Evolutionary conservation across 2,329 filamentous ascomycete genomes (phyloP), one percentile per base, ranked within the genome.

Genomic region (Fusarium sp.): DNA sequence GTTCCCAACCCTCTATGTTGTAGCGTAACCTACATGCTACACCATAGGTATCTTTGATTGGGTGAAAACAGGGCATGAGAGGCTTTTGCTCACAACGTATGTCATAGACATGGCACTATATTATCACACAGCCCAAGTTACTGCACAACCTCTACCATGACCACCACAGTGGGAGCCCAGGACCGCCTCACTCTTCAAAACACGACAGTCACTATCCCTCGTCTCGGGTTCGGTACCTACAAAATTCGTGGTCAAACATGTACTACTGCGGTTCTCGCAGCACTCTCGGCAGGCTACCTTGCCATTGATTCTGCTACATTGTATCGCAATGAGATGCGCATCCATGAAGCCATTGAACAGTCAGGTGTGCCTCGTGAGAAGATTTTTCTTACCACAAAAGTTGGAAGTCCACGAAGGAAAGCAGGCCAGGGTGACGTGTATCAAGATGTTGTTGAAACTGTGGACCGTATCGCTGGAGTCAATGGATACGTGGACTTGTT

Each of bases 191-290:
- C 67, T 10, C 70, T 82, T 18, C 62, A 69, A 32, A 73, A 74
- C 18, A 74, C 77, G 2, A 53, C 26, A 35, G 42, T 26, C 13
- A 63, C 62, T 17, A 91, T 93, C 20, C 92, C 92, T 27, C 85
- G 85, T 32, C 85, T 94, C 13, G 92, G 91, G 15, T 93, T 93
- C 75, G 92, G 92, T 53, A 90, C 93, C 65, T 94, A 92, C 81
- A 87, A 86, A 65, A 89, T 90, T 9, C 84, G 84, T 5, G 78
- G 83, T 40, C 77, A 85, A 44, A 82, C 84, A 67, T 92, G 90
- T 78, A 82, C 85, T 13, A 77, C 84, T 37, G 90, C 91, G 3
- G 89, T 87, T 71, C 81, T 88, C 6, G 83, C 83, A 46, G 92
- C 90, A 2, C 81, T 92, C 55, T 81, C 84, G 40, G 79, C 80